Conservation (phyloP, 176 grass and related monocot genomes). For the Triticum aestivum region DNA sequence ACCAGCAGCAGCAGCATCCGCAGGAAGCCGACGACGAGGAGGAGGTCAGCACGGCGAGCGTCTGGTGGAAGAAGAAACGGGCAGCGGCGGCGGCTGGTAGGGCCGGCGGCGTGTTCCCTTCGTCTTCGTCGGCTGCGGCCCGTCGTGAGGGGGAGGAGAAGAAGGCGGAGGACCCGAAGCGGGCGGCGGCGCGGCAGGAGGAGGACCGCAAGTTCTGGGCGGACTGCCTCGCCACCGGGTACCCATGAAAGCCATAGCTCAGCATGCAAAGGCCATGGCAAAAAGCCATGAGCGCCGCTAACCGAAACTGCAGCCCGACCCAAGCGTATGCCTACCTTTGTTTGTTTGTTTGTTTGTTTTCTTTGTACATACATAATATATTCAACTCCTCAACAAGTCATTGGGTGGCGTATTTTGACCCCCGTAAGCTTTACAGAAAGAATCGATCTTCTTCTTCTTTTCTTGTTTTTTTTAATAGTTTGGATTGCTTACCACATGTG, state of each 20-base stretch:
- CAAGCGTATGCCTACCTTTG: background rate
- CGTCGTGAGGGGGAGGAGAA: background rate
- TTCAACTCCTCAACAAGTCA: background rate
- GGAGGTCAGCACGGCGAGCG: background rate
- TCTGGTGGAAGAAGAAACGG: conserved; percentile 28
- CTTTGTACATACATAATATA: background rate
- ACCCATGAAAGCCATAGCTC: conserved; percentile 24
- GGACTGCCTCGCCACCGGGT: conserved; percentile 70
- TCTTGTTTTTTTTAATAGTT: too few species aligned
- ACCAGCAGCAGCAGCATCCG: background rate
- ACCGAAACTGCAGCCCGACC: background rate
- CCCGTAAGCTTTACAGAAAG: background rate
- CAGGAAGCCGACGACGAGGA: background rate
- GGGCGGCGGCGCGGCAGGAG: conserved; percentile 36
- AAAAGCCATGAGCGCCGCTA: background rate
- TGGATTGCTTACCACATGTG: too few species aligned
- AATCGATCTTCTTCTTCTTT: too few species aligned
- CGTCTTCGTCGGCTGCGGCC: background rate
- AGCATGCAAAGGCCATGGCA: too few species aligned
- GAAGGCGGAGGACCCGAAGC: conserved; percentile 30
- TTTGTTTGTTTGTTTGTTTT: background rate
- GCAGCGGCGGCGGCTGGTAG: background rate
- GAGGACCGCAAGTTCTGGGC: conserved; percentile 80
- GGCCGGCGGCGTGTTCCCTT: background rate
- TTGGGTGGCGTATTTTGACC: background rate